Base-by-base conservation (phyloP, 306 rosid species). In the Gastrolobium bilobum region DNA sequence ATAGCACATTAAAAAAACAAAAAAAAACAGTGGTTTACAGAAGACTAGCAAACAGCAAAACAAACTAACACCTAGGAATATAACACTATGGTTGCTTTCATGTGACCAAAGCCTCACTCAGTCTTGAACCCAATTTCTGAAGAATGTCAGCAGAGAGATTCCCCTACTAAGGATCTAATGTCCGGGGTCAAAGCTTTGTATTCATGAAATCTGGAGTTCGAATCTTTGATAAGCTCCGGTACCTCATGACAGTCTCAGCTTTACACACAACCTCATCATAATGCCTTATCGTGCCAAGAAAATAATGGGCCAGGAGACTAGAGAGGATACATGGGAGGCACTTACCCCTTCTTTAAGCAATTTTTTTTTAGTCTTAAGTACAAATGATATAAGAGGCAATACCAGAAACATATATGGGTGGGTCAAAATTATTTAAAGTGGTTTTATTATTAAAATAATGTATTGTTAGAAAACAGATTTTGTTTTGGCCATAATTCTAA, bases 261-360 rank as follows among this genome's bases (percentile, higher is more conserved):
- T 64, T 39, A 40, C 14, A 20, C 34, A 39, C 69, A 39, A 38
- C 10, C 52, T 65, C 35, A 8, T 63, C 70, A 65, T 9, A 42
- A 69, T 50, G 61, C 61, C 34, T 69, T 35, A 15, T 9, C 57
- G 7, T 14, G 61, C 46, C 50, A 70, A 50, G 35, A 52, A 68
- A 71, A 70, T 3, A 46, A 66, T 14, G 34, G 43, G 10, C 50
- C 43, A 52, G 46, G 30, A 52, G 37, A 52, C 63, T 13, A 77
- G 64, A 9, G 57, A 7, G 14, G 11, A 39, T 40, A 73, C 54
- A 42, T 20, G 14, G 59, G 31, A 43, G 37, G 75, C 58, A 42
- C 9, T 5, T 31, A 15, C 42, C 60, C 11, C 30, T 37, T 42
- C 20, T 37, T 37, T 76, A 38, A 76, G 62, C 47, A 31, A 47